phyloP scores from a whole-genome alignment of 192 early-diverging fungal species.

The Ambispora gerdemannii region DNA sequence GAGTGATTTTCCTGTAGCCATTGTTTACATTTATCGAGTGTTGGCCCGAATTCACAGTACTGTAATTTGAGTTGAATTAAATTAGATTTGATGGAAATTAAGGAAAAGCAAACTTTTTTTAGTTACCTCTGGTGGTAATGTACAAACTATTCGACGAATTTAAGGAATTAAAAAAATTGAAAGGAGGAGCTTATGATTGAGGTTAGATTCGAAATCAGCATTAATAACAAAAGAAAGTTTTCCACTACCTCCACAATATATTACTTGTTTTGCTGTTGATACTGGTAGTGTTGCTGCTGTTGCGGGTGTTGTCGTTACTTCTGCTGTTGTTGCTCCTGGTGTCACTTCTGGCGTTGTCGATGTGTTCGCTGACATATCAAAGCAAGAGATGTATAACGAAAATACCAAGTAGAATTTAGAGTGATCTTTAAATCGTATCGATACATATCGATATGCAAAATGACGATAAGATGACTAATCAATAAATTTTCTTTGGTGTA shows the following conservation, averaged over 20 bases:
- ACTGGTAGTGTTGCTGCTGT: not conserved
- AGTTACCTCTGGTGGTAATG: constrained; percentile 46
- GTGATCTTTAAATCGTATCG: too few relatives aligned
- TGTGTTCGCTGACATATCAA: too few relatives aligned
- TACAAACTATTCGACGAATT: constrained; percentile 34
- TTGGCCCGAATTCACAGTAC: constrained; percentile 92
- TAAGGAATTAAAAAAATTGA: not conserved
- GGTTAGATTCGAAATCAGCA: not conserved
- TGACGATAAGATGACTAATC: too few relatives aligned
- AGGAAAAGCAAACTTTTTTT: not conserved
- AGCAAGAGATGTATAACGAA: too few relatives aligned
- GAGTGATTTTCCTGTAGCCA: constrained; percentile 68
- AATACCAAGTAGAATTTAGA: too few relatives aligned
- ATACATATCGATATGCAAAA: too few relatives aligned
- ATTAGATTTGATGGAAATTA: not conserved
- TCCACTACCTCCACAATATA: constrained; percentile 46
- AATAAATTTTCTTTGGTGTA: too few relatives aligned
- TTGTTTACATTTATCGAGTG: constrained; percentile 74
- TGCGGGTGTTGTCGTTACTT: not conserved
- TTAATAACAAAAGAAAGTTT: not conserved
- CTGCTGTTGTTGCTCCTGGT: too few relatives aligned
- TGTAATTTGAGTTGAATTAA: constrained; percentile 29
- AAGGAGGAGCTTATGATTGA: not conserved
- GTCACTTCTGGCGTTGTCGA: too few relatives aligned
- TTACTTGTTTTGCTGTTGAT: constrained; percentile 34